These are phyloP conservation scores for Candida tropicalis DNA, from an alignment of 1,139 yeast species.

Conservation along the genomic window DNA sequence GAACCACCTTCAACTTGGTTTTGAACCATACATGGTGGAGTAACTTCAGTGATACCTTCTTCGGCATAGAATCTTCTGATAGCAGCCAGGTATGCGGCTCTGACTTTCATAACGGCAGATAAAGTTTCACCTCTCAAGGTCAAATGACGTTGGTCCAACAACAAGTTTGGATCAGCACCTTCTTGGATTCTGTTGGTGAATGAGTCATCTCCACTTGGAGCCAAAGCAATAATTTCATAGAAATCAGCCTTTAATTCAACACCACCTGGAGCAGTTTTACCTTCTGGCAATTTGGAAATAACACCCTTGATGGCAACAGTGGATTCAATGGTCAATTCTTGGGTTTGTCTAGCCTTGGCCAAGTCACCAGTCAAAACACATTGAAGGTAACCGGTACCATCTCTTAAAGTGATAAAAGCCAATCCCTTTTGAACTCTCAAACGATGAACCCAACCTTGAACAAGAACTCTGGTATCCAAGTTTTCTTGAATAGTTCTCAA, in stretches of 20 bases:
- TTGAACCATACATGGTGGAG: constrained; percentile 99
- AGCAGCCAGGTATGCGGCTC: constrained; percentile 75
- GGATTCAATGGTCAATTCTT: constrained; percentile 84
- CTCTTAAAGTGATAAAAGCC: constrained; percentile 89
- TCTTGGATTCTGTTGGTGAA: constrained; percentile 94
- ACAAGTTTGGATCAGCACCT: constrained; percentile 87
- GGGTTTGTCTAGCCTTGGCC: constrained; percentile 86
- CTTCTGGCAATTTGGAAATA: constrained; percentile 85
- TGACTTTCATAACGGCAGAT: constrained; percentile 93
- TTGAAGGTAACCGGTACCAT: constrained; percentile 91
- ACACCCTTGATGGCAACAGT: constrained; percentile 81
- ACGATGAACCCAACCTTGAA: constrained; percentile 97
- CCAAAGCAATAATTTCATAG: constrained; percentile 85
- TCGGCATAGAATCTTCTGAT: constrained; percentile 78
- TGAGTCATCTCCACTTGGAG: constrained; percentile 96
- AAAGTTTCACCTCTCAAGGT: constrained; percentile 93
- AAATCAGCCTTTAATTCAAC: constrained; percentile 91
- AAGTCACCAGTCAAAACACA: constrained; percentile 87
- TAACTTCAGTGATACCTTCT: constrained; percentile 83
- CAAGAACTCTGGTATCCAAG: constrained; percentile 66
- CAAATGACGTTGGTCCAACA: constrained; percentile 94
- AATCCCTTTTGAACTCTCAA: constrained; percentile 90
- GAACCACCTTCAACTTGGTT: constrained; percentile 99
- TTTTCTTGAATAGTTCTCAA: constrained; percentile 54
- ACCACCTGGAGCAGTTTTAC: constrained; percentile 97